A percentile compares a stretch with the other conserved stretches of the same genome.
Evolutionary conservation across 805 yeast species (phyloP).

Genomic region (Torulaspora microellipsoides): DNA sequence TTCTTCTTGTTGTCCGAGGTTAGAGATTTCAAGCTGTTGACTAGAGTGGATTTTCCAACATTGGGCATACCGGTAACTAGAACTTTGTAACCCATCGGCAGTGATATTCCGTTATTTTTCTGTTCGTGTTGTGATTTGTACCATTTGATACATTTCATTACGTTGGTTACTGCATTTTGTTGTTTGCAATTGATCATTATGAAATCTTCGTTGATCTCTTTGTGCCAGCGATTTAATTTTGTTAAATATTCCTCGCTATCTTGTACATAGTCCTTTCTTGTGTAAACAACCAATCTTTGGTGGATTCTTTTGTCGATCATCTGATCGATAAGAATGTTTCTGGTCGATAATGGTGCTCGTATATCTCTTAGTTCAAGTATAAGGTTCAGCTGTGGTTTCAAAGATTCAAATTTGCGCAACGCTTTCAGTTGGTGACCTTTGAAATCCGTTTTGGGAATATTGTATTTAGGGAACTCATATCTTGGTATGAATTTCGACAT

Average conservation of each 20-base stretch:
- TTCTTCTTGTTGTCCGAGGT: slow-evolving; percentile 46
- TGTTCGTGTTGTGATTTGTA: slow-evolving; percentile 34
- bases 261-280: slow-evolving; percentile 62
- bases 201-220: slow-evolving; percentile 37
- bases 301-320: slow-evolving; percentile 47
- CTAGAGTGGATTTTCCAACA: slow-evolving; percentile 90
- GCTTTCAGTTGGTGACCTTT: slow-evolving; percentile 91
- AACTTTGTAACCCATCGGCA: slow-evolving; percentile 76
- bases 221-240: slow-evolving; percentile 48
- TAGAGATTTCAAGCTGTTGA: slow-evolving; percentile 65
- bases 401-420: slow-evolving; percentile 54
- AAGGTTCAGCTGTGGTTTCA: slow-evolving; percentile 77
- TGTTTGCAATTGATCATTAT: slow-evolving; percentile 57
- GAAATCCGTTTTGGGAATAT: slow-evolving; percentile 68
- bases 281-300: slow-evolving; percentile 50
- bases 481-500: slow-evolving; percentile 58
- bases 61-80: slow-evolving; percentile 94
- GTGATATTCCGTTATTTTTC: slow-evolving; percentile 47
- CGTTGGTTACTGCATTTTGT: slow-evolving; percentile 43
- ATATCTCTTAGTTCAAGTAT: slow-evolving; percentile 84
- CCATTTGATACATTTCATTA: slow-evolving; percentile 48
- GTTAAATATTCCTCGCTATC: slow-evolving; percentile 16
- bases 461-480: slow-evolving; percentile 64
- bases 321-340: slow-evolving; percentile 73
- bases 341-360: slow-evolving; percentile 81